Conservation (phyloP, 495 filamentous ascomycete species). For the Penicillium canariense region DNA sequence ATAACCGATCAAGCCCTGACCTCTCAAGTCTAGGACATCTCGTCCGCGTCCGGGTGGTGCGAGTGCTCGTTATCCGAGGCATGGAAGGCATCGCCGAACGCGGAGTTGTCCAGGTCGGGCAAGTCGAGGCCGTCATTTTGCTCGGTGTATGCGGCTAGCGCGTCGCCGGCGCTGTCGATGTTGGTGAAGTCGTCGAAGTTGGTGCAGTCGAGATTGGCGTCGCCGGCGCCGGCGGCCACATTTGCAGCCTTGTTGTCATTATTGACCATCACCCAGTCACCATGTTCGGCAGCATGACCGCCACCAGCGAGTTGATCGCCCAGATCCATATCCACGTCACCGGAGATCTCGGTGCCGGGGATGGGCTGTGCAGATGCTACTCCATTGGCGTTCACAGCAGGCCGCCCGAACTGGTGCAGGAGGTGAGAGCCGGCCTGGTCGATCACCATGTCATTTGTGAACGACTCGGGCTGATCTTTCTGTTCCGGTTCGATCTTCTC, state of each 20-base stretch:
- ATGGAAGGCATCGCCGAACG: slow-evolving; percentile 63
- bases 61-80: slow-evolving; percentile 53
- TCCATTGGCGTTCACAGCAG: slow-evolving; percentile 42
- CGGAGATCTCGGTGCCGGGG: slow-evolving; percentile 14
- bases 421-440: slow-evolving; percentile 57
- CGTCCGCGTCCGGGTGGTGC: slow-evolving; percentile 44
- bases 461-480: slow-evolving; percentile 29
- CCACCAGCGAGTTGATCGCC: slow-evolving; percentile 27
- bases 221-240: slow-evolving; percentile 19
- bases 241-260: slow-evolving; percentile 40
- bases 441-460: slow-evolving; percentile 64
- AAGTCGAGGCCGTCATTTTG: slow-evolving; percentile 50
- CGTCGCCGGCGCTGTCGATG: slow-evolving; percentile 61
- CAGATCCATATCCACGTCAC: slow-evolving; percentile 47
- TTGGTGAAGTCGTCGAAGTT: slow-evolving; percentile 57
- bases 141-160: slow-evolving; percentile 57
- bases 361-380: slow-evolving; percentile 27
- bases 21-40: slow-evolving; percentile 33
- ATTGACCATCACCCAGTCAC: slow-evolving; percentile 61
- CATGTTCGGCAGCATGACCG: slow-evolving; percentile 40
- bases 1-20: background rate
- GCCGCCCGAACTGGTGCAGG: slow-evolving; percentile 61
- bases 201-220: slow-evolving; percentile 37
- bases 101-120: slow-evolving; percentile 55
- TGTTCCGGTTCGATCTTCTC: slow-evolving; percentile 54